phyloP scores from a whole-genome alignment of 1,284 basidiomycete genomes.

The Moniliella sp. region DNA sequence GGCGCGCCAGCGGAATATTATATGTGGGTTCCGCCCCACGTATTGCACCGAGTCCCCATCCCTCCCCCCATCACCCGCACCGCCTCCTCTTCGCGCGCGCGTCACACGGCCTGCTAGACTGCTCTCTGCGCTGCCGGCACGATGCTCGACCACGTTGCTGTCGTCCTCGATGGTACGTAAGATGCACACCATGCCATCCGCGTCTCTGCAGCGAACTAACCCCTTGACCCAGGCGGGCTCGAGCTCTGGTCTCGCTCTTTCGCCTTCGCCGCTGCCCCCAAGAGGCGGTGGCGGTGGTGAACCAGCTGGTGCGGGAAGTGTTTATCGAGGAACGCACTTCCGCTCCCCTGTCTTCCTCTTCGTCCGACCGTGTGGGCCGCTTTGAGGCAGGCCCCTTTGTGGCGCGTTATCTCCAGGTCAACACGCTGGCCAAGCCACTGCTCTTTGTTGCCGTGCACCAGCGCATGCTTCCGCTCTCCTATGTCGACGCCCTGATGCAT shows the following conservation, averaged over 20 bases:
- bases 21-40: too few species aligned
- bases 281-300: slow-evolving; percentile 9
- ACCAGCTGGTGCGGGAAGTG: slow-evolving; percentile 19
- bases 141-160: too few species aligned
- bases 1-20: too few species aligned
- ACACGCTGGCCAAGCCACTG: slow-evolving; percentile 1
- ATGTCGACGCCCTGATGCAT: slow-evolving; percentile 56
- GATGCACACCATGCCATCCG: too few species aligned
- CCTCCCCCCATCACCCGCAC: too few species aligned
- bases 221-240: slow-evolving; percentile 9
- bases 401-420: slow-evolving; percentile 1
- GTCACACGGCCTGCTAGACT: too few species aligned
- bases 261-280: slow-evolving; percentile 7
- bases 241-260: slow-evolving; percentile 27
- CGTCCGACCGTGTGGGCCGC: slow-evolving; percentile 25
- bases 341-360: slow-evolving; percentile 18
- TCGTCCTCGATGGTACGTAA: too few species aligned
- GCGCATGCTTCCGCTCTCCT: slow-evolving; percentile 78
- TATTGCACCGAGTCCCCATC: too few species aligned
- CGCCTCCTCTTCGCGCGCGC: too few species aligned
- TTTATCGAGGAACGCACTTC: slow-evolving; percentile 27
- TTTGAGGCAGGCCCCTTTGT: slow-evolving; percentile 11
- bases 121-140: too few species aligned
- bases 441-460: slow-evolving; percentile 66
- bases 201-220: too few species aligned